phyloP scores from a whole-genome alignment of 2,329 filamentous ascomycete genomes.

The Aspergillus sp. region DNA sequence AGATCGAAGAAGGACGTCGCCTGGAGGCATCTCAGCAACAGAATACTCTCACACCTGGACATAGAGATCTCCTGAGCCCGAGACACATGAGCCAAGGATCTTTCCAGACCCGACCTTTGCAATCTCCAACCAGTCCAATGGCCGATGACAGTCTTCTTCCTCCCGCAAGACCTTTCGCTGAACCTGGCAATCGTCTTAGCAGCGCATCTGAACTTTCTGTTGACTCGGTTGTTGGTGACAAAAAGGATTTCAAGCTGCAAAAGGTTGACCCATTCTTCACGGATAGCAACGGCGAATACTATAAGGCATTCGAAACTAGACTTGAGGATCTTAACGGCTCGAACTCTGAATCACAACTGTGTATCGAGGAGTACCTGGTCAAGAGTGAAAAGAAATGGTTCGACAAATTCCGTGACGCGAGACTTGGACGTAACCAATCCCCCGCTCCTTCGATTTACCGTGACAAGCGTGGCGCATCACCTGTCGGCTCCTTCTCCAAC shows the following conservation, averaged over 20 bases:
- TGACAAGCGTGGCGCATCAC: slow-evolving; percentile 28
- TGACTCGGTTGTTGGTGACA: slow-evolving; percentile 55
- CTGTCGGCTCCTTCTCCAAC: slow-evolving; percentile 37
- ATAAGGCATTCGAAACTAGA: slow-evolving; percentile 53
- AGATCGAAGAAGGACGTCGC: slow-evolving; percentile 26
- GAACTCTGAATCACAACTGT: slow-evolving; percentile 55
- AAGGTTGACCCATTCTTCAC: slow-evolving; percentile 66
- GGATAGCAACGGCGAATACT: slow-evolving; percentile 59
- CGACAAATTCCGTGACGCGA: slow-evolving; percentile 53
- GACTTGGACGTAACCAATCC: slow-evolving; percentile 49
- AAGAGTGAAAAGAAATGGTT: slow-evolving; percentile 67
- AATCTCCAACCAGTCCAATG: slow-evolving; percentile 22
- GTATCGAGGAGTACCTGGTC: slow-evolving; percentile 61
- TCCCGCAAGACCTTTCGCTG: slow-evolving; percentile 23
- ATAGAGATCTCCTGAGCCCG: background rate
- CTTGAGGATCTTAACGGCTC: slow-evolving; percentile 52
- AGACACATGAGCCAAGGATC: slow-evolving; percentile 26
- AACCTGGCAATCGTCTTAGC: slow-evolving; percentile 30
- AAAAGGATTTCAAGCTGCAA: slow-evolving; percentile 59
- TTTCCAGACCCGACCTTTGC: slow-evolving; percentile 9
- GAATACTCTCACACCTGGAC: slow-evolving; percentile 1
- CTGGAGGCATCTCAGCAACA: slow-evolving; percentile 14
- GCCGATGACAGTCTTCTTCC: slow-evolving; percentile 29
- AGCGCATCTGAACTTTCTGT: slow-evolving; percentile 50
- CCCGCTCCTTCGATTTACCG: slow-evolving; percentile 30